phyloP scores from a whole-genome alignment of 352 stramenopile genomes.

The Phytophthora vignae region DNA sequence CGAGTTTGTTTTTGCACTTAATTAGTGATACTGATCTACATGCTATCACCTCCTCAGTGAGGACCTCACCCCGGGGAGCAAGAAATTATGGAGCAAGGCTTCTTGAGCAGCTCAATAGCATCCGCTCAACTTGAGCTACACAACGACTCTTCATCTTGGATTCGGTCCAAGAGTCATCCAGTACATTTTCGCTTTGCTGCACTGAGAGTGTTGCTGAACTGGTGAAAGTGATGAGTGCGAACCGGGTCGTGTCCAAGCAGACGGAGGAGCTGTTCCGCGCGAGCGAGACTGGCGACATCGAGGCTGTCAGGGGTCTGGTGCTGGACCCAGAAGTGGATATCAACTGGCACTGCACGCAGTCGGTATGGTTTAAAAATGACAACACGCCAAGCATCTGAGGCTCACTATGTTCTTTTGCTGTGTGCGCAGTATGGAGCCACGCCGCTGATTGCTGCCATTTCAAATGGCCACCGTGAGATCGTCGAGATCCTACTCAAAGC shows the following conservation, averaged over 20 bases:
- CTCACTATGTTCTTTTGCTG: not conserved
- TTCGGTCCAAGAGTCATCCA: conserved; percentile 10
- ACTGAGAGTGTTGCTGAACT: not conserved
- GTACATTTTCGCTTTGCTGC: not conserved
- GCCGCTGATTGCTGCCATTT: conserved; percentile 71
- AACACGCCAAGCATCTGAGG: not conserved
- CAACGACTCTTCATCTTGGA: conserved; percentile 8
- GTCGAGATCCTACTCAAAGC: conserved; percentile 66
- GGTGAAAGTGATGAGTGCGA: conserved; percentile 60
- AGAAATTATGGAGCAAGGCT: too few relatives aligned
- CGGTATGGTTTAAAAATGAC: conserved; percentile 33
- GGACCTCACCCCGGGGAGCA: not conserved
- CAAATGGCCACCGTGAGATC: conserved; percentile 63
- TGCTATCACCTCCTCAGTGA: not conserved
- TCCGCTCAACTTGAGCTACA: too few relatives aligned
- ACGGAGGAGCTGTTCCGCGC: conserved; percentile 70
- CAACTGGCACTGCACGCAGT: conserved; percentile 78
- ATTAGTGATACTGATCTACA: not conserved
- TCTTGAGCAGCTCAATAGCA: not conserved
- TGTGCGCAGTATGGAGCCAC: conserved; percentile 72
- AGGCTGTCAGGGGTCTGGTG: conserved; percentile 56
- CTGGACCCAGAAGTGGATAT: conserved; percentile 56
- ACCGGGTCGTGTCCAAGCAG: conserved; percentile 62
- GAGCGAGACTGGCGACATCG: conserved; percentile 59
- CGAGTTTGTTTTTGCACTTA: not conserved